Percentiles rank a stretch among this genome's conserved stretches.
Conservation (phyloP, 2,329 filamentous ascomycete genomes). For the Colletotrichum tanaceti region DNA sequence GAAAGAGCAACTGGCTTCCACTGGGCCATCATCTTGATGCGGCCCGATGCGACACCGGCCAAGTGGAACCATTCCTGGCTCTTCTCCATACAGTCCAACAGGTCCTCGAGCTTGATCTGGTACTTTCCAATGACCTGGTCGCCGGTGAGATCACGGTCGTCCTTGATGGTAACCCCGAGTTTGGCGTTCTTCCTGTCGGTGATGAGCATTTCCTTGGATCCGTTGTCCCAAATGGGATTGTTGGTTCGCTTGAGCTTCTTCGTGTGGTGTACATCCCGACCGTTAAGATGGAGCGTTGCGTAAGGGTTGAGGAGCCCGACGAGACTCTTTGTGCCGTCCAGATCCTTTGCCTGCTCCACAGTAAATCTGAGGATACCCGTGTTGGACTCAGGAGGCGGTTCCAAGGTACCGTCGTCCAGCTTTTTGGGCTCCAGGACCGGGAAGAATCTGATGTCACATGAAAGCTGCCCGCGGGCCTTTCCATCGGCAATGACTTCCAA, state of each 20-base stretch:
- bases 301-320: slow-evolving; percentile 94
- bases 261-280: slow-evolving; percentile 88
- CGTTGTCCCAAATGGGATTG: slow-evolving; percentile 95
- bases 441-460: slow-evolving; percentile 92
- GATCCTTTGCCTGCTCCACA: slow-evolving; percentile 94
- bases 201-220: slow-evolving; percentile 92
- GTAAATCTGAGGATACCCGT: slow-evolving; percentile 95
- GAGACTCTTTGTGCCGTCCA: slow-evolving; percentile 91
- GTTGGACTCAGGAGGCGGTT: slow-evolving; percentile 87
- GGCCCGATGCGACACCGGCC: slow-evolving; percentile 81
- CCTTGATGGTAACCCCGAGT: slow-evolving; percentile 92
- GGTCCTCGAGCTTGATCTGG: slow-evolving; percentile 94
- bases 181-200: slow-evolving; percentile 92
- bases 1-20: slow-evolving; percentile 95
- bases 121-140: slow-evolving; percentile 92
- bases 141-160: slow-evolving; percentile 85
- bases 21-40: slow-evolving; percentile 89
- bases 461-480: slow-evolving; percentile 82
- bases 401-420: slow-evolving; percentile 79
- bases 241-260: slow-evolving; percentile 97
- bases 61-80: slow-evolving; percentile 98
- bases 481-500: slow-evolving; percentile 88
- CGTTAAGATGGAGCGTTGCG: slow-evolving; percentile 86
- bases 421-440: slow-evolving; percentile 82
- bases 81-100: slow-evolving; percentile 89